Evolutionary conservation across 306 rosid genomes (phyloP), one percentile per base, ranked within the genome.

Genomic region (Fragaria nilgerrensis): DNA sequence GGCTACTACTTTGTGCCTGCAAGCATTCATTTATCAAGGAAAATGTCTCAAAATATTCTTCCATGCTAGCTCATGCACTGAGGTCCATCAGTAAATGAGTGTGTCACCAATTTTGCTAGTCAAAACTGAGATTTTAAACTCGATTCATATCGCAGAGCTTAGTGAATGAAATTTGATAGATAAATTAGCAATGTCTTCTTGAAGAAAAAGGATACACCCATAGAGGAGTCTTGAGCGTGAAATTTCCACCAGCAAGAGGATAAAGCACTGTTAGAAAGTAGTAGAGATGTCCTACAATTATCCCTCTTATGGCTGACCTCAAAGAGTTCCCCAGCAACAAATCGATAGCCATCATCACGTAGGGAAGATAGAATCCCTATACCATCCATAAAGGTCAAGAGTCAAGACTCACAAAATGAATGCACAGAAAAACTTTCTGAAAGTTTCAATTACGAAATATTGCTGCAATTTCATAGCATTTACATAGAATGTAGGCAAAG

Each of bases 241-340:
- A 47, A 47, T 88, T 80, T 34, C 97, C 92, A 56, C 92, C 90
- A 68, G 90, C 79, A 79, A 88, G 93, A 70, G 97, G 96, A 78
- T 92, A 87, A 77, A 92, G 93, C 49, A 92, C 96, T 1, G 90
- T 79, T 61, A 92, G 80, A 79, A 92, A 92, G 92, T 92, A 92
- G 78, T 86, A 87, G 8, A 92, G 39, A 74, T 92, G 96, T 50
- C 97, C 96, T 78, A 86, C 88, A 68, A 87, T 56, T 84, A 90
- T 87, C 68, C 96, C 96, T 70, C 72, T 22, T 74, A 92, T 83
- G 75, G 41, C 73, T 77, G 90, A 81, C 77, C 14, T 88, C 74
- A 88, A 22, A 4, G 85, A 73, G 17, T 50, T 2, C n/a, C 92
- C 96, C 65, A 92, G 77, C 39, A 90, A 58, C 72, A 92, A 80